Percentiles rank a stretch among this genome's conserved stretches.
Evolutionary conservation across 345 rosid genomes (phyloP).

Genomic region (Stellera chamaejasme): DNA sequence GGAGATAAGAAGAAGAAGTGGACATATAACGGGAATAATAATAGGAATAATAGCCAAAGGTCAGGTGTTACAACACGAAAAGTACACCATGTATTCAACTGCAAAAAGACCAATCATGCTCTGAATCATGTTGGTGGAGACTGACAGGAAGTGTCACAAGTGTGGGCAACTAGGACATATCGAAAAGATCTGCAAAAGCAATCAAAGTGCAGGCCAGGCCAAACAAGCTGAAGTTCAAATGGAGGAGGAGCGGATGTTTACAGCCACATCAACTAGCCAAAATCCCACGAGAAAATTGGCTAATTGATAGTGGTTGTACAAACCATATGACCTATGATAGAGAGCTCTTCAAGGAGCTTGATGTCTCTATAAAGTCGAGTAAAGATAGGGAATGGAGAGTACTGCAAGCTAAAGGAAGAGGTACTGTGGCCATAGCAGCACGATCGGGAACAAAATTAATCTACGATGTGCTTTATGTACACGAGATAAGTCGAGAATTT

Average conservation of each 20-base stretch:
- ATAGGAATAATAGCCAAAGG: neutral
- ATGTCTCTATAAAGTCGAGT: neutral
- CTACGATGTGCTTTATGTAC: neutral
- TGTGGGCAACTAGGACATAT: neutral
- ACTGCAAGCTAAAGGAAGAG: neutral
- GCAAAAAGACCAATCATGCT: neutral
- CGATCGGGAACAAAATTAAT: neutral
- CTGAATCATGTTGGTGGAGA: neutral
- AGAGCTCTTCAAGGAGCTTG: neutral
- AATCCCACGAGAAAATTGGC: neutral
- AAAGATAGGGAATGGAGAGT: neutral
- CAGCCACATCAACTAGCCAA: accelerated
- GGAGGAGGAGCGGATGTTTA: neutral
- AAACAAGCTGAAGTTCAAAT: neutral
- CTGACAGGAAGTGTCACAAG: neutral
- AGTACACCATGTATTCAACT: neutral
- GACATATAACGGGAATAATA: too few species aligned
- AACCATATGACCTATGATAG: neutral
- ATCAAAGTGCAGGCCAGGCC: neutral
- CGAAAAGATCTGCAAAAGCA: neutral
- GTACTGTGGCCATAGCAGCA: neutral
- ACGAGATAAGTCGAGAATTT: too few species aligned
- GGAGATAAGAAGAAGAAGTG: neutral
- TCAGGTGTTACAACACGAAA: neutral
- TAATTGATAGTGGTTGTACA: neutral